Evolutionary conservation across 2,329 filamentous ascomycete genomes (phyloP).

Genomic region (Trichophyton rubrum): DNA sequence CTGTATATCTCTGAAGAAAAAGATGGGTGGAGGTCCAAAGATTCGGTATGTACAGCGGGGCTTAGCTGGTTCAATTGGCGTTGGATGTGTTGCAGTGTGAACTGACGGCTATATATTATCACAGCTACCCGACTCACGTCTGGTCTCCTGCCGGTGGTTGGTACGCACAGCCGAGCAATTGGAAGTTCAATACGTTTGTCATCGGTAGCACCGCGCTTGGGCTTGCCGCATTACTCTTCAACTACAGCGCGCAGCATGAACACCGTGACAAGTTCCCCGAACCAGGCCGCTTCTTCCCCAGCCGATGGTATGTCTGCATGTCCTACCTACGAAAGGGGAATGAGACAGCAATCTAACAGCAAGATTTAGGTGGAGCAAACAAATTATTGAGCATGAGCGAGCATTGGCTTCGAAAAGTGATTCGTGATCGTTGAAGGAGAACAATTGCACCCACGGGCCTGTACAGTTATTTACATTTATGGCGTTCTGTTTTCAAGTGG

Average conservation of each 20-base stretch:
- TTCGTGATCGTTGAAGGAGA: conserved; percentile 4
- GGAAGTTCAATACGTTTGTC: conserved; percentile 80
- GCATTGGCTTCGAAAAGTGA: conserved; percentile 25
- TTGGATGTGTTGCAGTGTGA: conserved; percentile 2
- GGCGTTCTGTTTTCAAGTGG: not conserved
- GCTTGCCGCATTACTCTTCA: conserved; percentile 56
- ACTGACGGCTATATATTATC: not conserved
- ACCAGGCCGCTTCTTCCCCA: conserved; percentile 65
- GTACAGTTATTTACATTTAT: conserved; percentile 5
- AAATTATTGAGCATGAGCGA: conserved; percentile 57
- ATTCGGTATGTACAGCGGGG: conserved; percentile 45
- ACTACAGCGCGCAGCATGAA: conserved; percentile 61
- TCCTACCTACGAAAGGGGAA: not conserved
- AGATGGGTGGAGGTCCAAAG: conserved; percentile 66
- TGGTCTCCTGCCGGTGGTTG: conserved; percentile 98
- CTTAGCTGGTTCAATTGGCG: conserved; percentile 7
- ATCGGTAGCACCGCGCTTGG: conserved; percentile 57
- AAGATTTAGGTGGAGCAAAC: conserved; percentile 52
- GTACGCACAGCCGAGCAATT: conserved; percentile 91
- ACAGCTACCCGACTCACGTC: conserved; percentile 93
- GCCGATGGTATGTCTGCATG: conserved; percentile 54
- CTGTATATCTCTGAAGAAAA: conserved; percentile 16
- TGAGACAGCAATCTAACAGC: conserved; percentile 17
- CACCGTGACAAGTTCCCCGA: conserved; percentile 63
- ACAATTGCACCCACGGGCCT: not conserved